These are phyloP conservation scores for Lotus japonicus DNA, from an alignment of 306 rosid species.

Conservation along the genomic window DNA sequence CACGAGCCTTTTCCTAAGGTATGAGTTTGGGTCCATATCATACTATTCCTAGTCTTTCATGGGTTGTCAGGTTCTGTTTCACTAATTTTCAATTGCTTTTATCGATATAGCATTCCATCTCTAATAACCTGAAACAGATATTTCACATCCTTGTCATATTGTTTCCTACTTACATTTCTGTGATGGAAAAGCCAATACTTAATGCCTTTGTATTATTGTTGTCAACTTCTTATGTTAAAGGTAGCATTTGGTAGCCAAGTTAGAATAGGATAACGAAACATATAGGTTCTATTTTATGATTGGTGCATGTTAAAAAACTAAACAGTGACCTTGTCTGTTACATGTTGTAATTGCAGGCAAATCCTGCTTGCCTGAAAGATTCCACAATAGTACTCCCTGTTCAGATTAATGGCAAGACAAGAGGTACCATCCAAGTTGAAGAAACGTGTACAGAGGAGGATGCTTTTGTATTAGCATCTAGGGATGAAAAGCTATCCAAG, in stretches of 20 bases:
- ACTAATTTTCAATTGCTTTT: background rate
- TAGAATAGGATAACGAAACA: no score
- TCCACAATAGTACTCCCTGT: constrained; percentile 69
- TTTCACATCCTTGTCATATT: background rate
- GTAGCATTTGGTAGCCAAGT: no score
- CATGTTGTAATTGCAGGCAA: constrained; percentile 45
- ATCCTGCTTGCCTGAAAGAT: constrained; percentile 69
- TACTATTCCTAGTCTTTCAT: background rate
- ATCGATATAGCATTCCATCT: background rate
- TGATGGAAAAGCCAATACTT: background rate
- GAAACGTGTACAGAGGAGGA: constrained; percentile 82
- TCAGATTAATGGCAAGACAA: constrained; percentile 92
- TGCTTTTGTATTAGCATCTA: constrained; percentile 59
- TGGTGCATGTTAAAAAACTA: background rate
- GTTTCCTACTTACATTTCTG: background rate
- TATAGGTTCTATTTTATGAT: no score
- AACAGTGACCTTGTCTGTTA: background rate
- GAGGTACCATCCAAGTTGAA: constrained; percentile 88
- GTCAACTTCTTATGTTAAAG: background rate
- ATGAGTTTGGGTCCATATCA: constrained; percentile 15
- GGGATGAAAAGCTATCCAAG: constrained; percentile 75
- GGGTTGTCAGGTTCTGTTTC: constrained; percentile 13
- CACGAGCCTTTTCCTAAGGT: constrained; percentile 84
- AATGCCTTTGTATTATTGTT: background rate
- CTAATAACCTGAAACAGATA: background rate